Evolutionary conservation across 257 asterid species (phyloP), one percentile per base, ranked within the genome.

Genomic region (Cynanchum wilfordii): DNA sequence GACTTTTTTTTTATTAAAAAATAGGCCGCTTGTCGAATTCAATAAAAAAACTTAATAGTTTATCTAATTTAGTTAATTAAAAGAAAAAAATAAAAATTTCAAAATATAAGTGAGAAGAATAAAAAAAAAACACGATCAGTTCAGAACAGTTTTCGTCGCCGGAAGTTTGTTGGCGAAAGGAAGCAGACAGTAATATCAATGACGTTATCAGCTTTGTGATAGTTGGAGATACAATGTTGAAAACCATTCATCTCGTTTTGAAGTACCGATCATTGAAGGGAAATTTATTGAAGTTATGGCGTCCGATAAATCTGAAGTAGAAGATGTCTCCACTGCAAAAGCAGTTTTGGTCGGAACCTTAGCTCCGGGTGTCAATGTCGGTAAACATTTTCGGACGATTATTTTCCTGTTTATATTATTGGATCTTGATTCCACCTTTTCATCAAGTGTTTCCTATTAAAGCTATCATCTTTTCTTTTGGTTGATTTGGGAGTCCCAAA

Each of bases 331-430:
- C 27, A 79, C 96, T 16, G 88, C 90, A 19, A 70, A 87, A 79
- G 96, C 98, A 40, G 89, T 92, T 15, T 55, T 92, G 56, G 79
- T 86, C 33, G 98, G 98, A 72, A 96, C 98, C 81, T 68, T 92
- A 75, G 93, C 98, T 57, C 96, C 96, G 65, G 98, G 96, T 12
- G 96, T 92, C 82, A 89, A 89, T 86, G 96, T 89, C 70, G 19
- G 87, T 83, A 69, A 79, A 30, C 65, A 24, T 7, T 66, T 62
- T 66, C 69, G 24, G 44, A 40, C 52, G 66, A 56, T 36, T 38
- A 1, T 68, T 16, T 54, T 44, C n/a, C 24, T 19, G 40, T 49
- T 24, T 40, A 1, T 51, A 24, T 59, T 66, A 6, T 63, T 24
- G 36, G 38, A 45, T 56, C 74, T 72, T 78, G 45, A 33, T 62